These are phyloP conservation scores for Hypoxylon subgilvum DNA, from an alignment of 495 filamentous ascomycete species.

Conservation along the genomic window DNA sequence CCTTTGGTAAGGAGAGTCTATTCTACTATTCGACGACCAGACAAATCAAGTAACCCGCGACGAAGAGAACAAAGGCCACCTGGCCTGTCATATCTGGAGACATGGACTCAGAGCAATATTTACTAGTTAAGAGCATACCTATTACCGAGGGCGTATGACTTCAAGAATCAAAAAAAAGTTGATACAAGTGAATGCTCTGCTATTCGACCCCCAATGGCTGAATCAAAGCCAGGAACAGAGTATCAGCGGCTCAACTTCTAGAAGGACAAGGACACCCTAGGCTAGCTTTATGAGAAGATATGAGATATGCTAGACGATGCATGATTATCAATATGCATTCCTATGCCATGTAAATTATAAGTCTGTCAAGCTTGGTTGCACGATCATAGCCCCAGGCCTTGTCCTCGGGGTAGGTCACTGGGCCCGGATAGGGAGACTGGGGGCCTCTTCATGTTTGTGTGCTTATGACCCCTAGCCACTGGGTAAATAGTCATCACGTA, in stretches of 20 bases:
- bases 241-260: slow-evolving; percentile 27
- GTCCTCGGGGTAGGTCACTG: no score
- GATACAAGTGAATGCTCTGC: slow-evolving; percentile 12
- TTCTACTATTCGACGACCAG: slow-evolving; percentile 4
- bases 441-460: no score
- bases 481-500: no score
- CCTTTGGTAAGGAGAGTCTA: not conserved
- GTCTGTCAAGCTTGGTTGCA: not conserved
- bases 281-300: slow-evolving; percentile 21
- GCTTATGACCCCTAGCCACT: no score
- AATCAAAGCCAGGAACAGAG: slow-evolving; percentile 12
- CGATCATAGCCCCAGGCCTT: no score
- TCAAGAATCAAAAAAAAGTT: slow-evolving; percentile 30
- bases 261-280: slow-evolving; percentile 16
- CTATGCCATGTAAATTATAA: slow-evolving; percentile 12
- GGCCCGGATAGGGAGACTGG: no score
- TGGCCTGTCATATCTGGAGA: slow-evolving; percentile 33
- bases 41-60: not conserved
- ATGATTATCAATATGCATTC: slow-evolving; percentile 9
- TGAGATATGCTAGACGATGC: slow-evolving; percentile 18
- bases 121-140: slow-evolving; percentile 25
- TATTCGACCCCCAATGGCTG: slow-evolving; percentile 22
- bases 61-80: slow-evolving; percentile 9
- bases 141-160: slow-evolving; percentile 21
- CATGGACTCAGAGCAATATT: slow-evolving; percentile 23